Percentiles rank a stretch among this genome's conserved stretches.
These are phyloP conservation scores for Colletotrichum higginsianum DNA, from an alignment of 2,329 filamentous ascomycete species.

Conservation along the genomic window DNA sequence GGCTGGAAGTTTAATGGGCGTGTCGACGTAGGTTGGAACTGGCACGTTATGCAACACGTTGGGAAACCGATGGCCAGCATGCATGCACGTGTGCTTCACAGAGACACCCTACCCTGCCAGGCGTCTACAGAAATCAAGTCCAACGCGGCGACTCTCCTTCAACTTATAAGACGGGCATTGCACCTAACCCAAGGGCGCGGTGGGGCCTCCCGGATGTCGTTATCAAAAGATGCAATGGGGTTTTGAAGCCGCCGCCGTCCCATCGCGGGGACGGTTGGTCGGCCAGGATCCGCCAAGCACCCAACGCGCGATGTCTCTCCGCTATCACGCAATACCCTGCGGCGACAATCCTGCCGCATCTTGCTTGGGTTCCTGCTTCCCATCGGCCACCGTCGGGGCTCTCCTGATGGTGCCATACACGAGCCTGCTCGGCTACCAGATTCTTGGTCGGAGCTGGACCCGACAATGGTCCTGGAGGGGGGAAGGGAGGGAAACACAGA, in stretches of 20 bases:
- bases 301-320: conserved; percentile 33
- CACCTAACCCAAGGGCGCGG: conserved; percentile 1
- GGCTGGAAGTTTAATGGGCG: not conserved
- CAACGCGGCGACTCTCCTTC: not conserved
- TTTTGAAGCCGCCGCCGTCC: conserved; percentile 13
- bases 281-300: conserved; percentile 14
- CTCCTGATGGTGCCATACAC: not conserved
- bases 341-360: conserved; percentile 3
- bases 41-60: not conserved
- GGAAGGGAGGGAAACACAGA: too few relatives aligned
- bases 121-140: not conserved
- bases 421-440: not conserved
- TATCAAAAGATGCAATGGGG: conserved; percentile 1
- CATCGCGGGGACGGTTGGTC: conserved; percentile 6
- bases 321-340: conserved; percentile 34
- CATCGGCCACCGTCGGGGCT: not conserved
- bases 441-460: not conserved
- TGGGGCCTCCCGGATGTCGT: conserved; percentile 8
- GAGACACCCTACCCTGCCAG: not conserved
- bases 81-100: not conserved
- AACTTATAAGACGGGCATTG: not conserved
- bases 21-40: too few relatives aligned
- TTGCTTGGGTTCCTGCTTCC: not conserved
- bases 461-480: not conserved
- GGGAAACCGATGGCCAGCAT: not conserved